Conservation (phyloP, 176 grass and related monocot genomes). For the Miscanthus lutarioriparius region DNA sequence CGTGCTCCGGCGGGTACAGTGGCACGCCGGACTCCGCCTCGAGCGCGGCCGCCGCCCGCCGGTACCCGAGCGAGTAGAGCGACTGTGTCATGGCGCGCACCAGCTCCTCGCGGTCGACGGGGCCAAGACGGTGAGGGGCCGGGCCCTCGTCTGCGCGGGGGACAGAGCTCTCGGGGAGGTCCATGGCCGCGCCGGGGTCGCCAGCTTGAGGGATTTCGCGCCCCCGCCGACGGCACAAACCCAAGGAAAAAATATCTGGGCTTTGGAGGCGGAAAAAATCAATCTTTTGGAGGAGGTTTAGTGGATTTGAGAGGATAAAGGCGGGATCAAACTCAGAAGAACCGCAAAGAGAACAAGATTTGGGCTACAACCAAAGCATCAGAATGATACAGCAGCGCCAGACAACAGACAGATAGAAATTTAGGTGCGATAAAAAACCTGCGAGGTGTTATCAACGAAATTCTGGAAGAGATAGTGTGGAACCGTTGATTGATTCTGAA, state of each 20-base stretch:
- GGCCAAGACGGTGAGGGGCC: slow-evolving; percentile 39
- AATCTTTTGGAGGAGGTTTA: neutral
- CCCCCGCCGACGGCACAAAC: slow-evolving; percentile 21
- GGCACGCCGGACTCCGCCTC: slow-evolving; percentile 81
- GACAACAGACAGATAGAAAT: slow-evolving; percentile 1
- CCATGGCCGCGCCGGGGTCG: slow-evolving; percentile 42
- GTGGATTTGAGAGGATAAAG: slow-evolving; percentile 3
- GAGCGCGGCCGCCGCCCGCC: slow-evolving; percentile 62
- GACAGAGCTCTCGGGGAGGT: slow-evolving; percentile 40
- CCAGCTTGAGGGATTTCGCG: slow-evolving; percentile 57
- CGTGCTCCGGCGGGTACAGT: slow-evolving; percentile 65
- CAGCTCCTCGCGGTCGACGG: slow-evolving; percentile 66
- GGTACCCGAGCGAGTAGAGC: slow-evolving; percentile 84
- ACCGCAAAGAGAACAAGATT: neutral
- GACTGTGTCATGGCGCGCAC: slow-evolving; percentile 67
- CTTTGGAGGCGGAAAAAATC: neutral
- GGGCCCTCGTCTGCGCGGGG: slow-evolving; percentile 39
- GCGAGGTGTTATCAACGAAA: neutral
- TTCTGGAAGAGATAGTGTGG: neutral
- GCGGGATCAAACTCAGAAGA: slow-evolving; percentile 20
- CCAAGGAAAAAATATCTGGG: slow-evolving; percentile 17
- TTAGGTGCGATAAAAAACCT: slow-evolving; percentile 6
- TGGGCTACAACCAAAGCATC: neutral
- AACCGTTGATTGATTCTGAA: neutral
- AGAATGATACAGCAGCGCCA: neutral